Base-by-base conservation (phyloP, 495 filamentous ascomycete species). In the Hypoxylon intermedium region DNA sequence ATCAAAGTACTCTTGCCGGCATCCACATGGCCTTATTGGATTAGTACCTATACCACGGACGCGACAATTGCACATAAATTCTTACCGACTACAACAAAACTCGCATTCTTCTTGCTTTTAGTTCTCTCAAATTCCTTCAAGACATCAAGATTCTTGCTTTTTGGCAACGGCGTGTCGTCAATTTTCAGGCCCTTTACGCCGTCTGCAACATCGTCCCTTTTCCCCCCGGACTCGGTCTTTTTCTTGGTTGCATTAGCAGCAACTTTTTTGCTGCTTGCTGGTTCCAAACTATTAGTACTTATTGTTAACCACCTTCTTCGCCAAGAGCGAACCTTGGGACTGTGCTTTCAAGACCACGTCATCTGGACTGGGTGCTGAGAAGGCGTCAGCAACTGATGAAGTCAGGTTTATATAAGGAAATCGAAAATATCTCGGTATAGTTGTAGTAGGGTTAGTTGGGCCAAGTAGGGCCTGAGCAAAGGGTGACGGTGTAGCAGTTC, bases 1-100 rank as follows among this genome's bases (percentile, higher is more conserved):
- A 98, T 98, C 13, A 98, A 79, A 12, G 94, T 98, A 74, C 92
- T 96, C 75, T 98, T 98, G 23, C 94, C 94, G 37, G 93, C 92
- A 74, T 98, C 94, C 40, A 98, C 94, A 74, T 98, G 94, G 30
- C 94, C 92, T 93, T 43, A 15, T 47, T 24, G 41, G 13, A 23
- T 65, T 38, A 65, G 28, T 7, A 36, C 15, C 52, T 45, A 47
- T 41, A 23, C 28, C 30, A 38, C 20, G 12, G 13, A 38, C 34
- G 7, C 6, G 19, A 33, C 11, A 36, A 43, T 44, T 7, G 24
- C n/a, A 21, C 16, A 13, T n/a, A 18, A 23, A 31, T 19, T n/a
- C 82, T 60, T 72, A 92, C 90, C 93, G 66, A 98, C 93, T 4
- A 98, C 94, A 9, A 97, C 93, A 76, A 98, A 98, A 66, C 91